Percentiles rank a stretch among this genome's conserved stretches.
Evolutionary conservation across 345 rosid genomes (phyloP).

Genomic region (Rhodamnia rubescens): DNA sequence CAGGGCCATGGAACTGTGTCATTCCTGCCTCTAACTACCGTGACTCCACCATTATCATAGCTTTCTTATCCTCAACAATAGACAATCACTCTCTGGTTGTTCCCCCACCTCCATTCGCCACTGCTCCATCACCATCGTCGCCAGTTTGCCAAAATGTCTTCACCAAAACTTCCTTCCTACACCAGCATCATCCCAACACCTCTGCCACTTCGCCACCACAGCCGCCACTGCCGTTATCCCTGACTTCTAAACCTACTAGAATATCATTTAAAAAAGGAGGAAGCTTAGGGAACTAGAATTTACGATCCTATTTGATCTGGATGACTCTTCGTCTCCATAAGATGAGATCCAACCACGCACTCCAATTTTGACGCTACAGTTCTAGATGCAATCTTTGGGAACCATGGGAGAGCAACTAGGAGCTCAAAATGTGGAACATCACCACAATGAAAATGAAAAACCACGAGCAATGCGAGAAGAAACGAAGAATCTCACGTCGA

Average conservation of each 20-base stretch:
- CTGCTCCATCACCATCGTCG: background rate
- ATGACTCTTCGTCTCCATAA: background rate
- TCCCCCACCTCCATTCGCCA: background rate
- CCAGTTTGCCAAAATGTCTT: background rate
- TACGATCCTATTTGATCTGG: background rate
- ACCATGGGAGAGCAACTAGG: background rate
- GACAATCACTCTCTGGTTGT: background rate
- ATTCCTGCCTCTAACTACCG: background rate
- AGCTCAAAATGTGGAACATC: background rate
- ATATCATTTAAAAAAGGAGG: background rate
- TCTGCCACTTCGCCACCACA: background rate
- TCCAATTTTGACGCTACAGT: background rate
- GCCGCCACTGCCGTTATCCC: background rate
- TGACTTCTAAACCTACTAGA: background rate
- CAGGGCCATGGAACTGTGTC: background rate
- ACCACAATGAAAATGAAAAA: background rate
- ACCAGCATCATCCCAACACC: background rate
- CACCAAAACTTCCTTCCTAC: background rate
- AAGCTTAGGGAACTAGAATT: background rate
- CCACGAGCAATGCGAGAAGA: background rate
- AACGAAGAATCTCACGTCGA: constrained; percentile 40
- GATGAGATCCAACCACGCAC: background rate
- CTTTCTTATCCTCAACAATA: background rate
- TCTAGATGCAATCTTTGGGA: background rate
- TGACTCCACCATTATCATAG: background rate